A percentile compares a stretch with the other conserved stretches of the same genome.
Conservation (phyloP, 768 basidiomycete genomes). For the Psilocybe sp. region DNA sequence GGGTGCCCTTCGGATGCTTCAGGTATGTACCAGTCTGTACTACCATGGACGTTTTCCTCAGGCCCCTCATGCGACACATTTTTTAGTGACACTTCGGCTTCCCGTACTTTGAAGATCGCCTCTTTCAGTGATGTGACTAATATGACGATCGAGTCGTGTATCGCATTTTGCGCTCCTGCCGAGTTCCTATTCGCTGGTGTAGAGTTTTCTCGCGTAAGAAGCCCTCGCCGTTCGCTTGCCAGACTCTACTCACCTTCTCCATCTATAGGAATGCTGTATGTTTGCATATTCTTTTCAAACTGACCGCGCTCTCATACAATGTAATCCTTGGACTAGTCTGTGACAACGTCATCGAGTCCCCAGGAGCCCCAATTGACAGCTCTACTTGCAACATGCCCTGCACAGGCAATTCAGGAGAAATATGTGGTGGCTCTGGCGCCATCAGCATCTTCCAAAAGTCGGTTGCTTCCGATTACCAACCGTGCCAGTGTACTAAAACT, state of each 20-base stretch:
- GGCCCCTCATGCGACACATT: neutral
- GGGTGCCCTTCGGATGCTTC: conserved; percentile 6
- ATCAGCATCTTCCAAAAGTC: conserved; percentile 37
- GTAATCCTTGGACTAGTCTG: conserved; percentile 36
- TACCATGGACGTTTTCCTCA: neutral
- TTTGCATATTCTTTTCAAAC: neutral
- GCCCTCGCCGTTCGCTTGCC: neutral
- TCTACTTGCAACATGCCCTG: conserved; percentile 62
- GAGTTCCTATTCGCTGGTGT: conserved; percentile 61
- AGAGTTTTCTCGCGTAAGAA: conserved; percentile 41
- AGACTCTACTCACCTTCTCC: neutral
- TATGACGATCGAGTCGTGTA: conserved; percentile 60
- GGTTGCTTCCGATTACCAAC: neutral
- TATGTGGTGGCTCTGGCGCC: conserved; percentile 65
- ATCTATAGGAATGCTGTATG: conserved; percentile 8
- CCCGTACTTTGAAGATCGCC: conserved; percentile 53
- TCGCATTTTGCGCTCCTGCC: conserved; percentile 39
- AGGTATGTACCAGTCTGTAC: neutral
- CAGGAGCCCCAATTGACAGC: conserved; percentile 36
- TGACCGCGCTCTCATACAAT: neutral
- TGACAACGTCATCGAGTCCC: conserved; percentile 37
- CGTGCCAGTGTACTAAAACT: too few species aligned
- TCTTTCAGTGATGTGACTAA: conserved; percentile 34
- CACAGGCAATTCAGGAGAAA: conserved; percentile 52
- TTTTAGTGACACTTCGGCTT: conserved; percentile 47